phyloP scores from a whole-genome alignment of 1,139 yeast genomes.

The Taiozyma sp. region DNA sequence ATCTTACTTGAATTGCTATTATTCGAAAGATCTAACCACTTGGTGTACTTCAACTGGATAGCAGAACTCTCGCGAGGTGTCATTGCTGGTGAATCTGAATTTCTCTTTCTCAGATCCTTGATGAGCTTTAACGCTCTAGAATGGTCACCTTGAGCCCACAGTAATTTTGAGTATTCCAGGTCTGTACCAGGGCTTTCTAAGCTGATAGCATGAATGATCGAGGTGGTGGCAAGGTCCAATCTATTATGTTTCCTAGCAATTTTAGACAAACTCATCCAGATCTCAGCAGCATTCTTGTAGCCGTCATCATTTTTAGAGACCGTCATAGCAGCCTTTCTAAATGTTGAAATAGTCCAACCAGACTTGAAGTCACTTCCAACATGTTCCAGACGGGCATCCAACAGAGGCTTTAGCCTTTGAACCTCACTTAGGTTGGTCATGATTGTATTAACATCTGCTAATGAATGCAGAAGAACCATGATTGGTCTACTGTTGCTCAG shows the following conservation, averaged over 20 bases:
- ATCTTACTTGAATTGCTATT: constrained; percentile 77
- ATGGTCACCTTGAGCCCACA: constrained; percentile 90
- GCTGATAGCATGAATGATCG: constrained; percentile 63
- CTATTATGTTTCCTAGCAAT: constrained; percentile 66
- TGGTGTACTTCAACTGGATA: constrained; percentile 70
- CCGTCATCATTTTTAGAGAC: constrained; percentile 34
- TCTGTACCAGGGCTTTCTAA: constrained; percentile 46
- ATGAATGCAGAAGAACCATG: constrained; percentile 62
- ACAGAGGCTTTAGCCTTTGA: constrained; percentile 16
- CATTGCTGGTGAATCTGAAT: constrained; percentile 6
- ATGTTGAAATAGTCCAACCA: constrained; percentile 54
- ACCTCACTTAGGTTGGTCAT: constrained; percentile 20
- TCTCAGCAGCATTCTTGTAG: constrained; percentile 37
- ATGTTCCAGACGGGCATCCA: constrained; percentile 36
- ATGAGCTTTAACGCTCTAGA: constrained; percentile 76
- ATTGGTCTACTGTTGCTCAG: constrained; percentile 50
- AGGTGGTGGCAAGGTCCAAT: constrained; percentile 67
- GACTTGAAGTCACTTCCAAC: constrained; percentile 59
- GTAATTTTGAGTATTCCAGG: constrained; percentile 73
- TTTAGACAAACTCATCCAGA: constrained; percentile 56
- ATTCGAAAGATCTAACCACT: constrained; percentile 86
- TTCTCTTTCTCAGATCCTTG: constrained; percentile 22
- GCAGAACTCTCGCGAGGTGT: constrained; percentile 35
- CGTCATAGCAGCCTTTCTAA: constrained; percentile 52
- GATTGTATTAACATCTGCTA: constrained; percentile 50